Evolutionary conservation across 176 grass and related monocot genomes (phyloP), one percentile per base, ranked within the genome.

Genomic region (Oryza officinalis): DNA sequence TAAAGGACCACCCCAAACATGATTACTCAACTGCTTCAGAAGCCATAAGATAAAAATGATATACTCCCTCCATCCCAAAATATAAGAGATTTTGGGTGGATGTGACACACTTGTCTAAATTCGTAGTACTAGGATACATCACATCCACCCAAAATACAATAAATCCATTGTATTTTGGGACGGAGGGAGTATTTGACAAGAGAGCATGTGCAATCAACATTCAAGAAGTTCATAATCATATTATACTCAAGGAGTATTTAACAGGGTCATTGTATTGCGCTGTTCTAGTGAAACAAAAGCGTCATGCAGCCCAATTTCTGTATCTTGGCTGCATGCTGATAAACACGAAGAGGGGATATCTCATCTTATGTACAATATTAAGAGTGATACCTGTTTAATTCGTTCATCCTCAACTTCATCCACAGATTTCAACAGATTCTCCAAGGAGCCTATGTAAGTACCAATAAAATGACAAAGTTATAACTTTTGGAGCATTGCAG

Each of bases 331-430:
- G 57, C 27, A 69, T 71, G 50, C 67, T 64, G 27, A 64, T 71
- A 5, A 43, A 73, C 30, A 10, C 30, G 8, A 22, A 64, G 52
- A 77, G 26, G 31, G 65, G 5, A 4, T 32, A 31, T 80, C 27
- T 72, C n/a, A 45, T 71, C 11, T 26, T 20, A 20, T 45, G 66
- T 78, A 67, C 27, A 69, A 31, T n/a, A 44, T 77, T 54, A 41
- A 30, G 44, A 78, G n/a, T 46, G 13, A 12, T 82, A 95, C 91
- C 93, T 95, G 83, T 89, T 89, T 95, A 80, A 94, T 82, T 69
- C 93, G 83, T 74, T 93, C 85, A 2, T 98, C 93, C 69, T 95
- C 87, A 49, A 98, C 87, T 90, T 92, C 77, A 85, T 95, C 65
- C 70, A 94, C 87, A 76, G 80, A 90, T 65, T 81, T 81, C 86